phyloP scores from a whole-genome alignment of 106 monocot species.

The Gastrodia elata region DNA sequence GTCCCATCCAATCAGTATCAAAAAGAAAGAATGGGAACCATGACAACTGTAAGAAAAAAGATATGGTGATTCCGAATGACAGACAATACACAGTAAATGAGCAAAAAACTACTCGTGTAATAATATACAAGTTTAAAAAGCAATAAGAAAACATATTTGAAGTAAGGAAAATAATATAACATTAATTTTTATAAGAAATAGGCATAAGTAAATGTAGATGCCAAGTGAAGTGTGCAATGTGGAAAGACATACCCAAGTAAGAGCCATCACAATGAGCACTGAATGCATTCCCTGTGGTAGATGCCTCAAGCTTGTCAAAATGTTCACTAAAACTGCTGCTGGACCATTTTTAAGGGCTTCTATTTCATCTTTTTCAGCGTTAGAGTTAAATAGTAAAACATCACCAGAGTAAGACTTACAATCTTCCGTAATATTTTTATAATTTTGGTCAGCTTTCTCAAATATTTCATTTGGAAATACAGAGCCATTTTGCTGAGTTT shows the following conservation, averaged over 20 bases:
- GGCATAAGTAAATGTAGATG: not conserved
- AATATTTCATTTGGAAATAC: slow-evolving; percentile 6
- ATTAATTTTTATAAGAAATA: not conserved
- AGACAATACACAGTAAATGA: not conserved
- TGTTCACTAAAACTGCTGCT: slow-evolving; percentile 80
- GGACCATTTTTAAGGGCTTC: slow-evolving; percentile 56
- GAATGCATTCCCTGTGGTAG: slow-evolving; percentile 88
- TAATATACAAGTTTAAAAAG: not conserved
- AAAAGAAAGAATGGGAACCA: slow-evolving; percentile 99
- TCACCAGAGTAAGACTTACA: slow-evolving; percentile 18
- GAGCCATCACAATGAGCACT: slow-evolving; percentile 90
- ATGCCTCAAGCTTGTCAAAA: slow-evolving; percentile 92
- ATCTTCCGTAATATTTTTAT: slow-evolving; percentile 10
- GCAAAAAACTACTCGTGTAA: not conserved
- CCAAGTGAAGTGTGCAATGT: not conserved
- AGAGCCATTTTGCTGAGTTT: slow-evolving; percentile 26
- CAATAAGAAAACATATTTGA: not conserved
- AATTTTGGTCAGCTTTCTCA: slow-evolving; percentile 20
- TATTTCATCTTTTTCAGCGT: slow-evolving; percentile 17
- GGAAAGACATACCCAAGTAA: slow-evolving; percentile 80
- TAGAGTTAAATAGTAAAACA: slow-evolving; percentile 11
- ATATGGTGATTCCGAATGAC: not conserved
- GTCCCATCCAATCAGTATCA: slow-evolving; percentile 99
- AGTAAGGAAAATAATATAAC: not conserved
- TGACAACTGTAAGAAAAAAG: slow-evolving; percentile 49